These are phyloP conservation scores for Tetramitus jugosus DNA, from an alignment of 208 protist species.

Conservation along the genomic window DNA sequence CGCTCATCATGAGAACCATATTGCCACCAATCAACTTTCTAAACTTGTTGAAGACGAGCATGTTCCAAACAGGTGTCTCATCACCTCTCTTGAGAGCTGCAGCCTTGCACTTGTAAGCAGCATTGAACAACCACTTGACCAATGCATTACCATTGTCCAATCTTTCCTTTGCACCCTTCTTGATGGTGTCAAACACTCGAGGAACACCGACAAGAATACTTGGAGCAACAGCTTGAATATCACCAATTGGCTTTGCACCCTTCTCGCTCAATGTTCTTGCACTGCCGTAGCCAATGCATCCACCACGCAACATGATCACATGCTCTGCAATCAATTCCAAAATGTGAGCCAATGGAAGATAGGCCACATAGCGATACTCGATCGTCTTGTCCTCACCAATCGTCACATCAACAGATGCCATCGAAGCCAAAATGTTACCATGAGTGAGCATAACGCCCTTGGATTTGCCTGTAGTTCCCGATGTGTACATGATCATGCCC, in stretches of 20 bases:
- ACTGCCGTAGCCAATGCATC: neutral
- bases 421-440: neutral
- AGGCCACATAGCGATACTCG: conserved; percentile 40
- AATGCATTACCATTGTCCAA: neutral
- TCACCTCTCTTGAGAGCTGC: neutral
- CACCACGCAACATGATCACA: conserved; percentile 48
- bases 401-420: neutral
- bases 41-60: neutral
- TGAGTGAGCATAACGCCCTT: neutral
- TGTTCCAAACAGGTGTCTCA: conserved; percentile 11
- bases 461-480: neutral
- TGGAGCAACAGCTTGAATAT: neutral
- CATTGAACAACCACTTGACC: neutral
- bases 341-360: conserved; percentile 65
- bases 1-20: neutral
- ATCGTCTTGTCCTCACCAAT: neutral
- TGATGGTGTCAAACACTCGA: conserved; percentile 1
- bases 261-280: neutral
- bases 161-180: neutral
- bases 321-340: conserved; percentile 51
- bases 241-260: neutral
- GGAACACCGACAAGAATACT: neutral
- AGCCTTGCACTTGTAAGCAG: neutral
- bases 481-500: conserved; percentile 13
- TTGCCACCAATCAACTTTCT: neutral